A percentile compares a stretch with the other conserved stretches of the same genome.
phyloP scores from a whole-genome alignment of 2,329 filamentous ascomycete species.

The Colletotrichum caudatum region DNA sequence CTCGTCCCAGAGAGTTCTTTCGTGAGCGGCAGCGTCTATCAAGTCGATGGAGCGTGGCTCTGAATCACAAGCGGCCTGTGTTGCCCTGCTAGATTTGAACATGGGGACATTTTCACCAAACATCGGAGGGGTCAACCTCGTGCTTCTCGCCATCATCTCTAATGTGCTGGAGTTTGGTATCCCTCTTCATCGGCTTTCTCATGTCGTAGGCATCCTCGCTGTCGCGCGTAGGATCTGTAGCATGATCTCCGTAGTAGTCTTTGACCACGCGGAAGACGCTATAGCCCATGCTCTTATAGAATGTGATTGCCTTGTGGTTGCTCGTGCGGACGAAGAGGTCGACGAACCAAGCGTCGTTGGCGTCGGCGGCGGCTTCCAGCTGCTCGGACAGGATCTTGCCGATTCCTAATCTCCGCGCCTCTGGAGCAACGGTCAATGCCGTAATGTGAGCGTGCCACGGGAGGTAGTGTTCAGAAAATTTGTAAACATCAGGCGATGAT shows the following conservation, averaged over 20 bases:
- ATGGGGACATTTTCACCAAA: constrained; percentile 71
- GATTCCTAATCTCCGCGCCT: constrained; percentile 86
- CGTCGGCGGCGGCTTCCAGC: constrained; percentile 85
- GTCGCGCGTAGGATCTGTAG: constrained; percentile 69
- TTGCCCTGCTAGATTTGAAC: constrained; percentile 10
- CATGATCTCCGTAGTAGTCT: constrained; percentile 92
- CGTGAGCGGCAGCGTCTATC: constrained; percentile 60
- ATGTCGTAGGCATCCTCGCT: constrained; percentile 96
- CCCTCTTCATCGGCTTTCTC: constrained; percentile 89
- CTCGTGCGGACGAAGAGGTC: constrained; percentile 93
- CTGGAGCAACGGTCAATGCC: constrained; percentile 90
- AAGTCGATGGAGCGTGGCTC: constrained; percentile 60
- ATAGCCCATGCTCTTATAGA: constrained; percentile 94
- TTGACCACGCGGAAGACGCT: constrained; percentile 89
- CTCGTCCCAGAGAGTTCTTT: constrained; percentile 61
- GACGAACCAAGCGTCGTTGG: constrained; percentile 91
- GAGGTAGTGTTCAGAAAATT: constrained; percentile 88
- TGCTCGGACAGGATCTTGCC: constrained; percentile 85
- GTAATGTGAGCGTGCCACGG: constrained; percentile 99
- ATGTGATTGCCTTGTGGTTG: constrained; percentile 86
- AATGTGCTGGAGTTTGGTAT: constrained; percentile 80
- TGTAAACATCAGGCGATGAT: constrained; percentile 80
- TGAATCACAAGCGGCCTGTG: constrained; percentile 41
- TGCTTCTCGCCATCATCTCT: constrained; percentile 84
- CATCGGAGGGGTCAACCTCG: constrained; percentile 83